Evolutionary conservation across 345 rosid species (phyloP).

Genomic region (Hevea brasiliensis): DNA sequence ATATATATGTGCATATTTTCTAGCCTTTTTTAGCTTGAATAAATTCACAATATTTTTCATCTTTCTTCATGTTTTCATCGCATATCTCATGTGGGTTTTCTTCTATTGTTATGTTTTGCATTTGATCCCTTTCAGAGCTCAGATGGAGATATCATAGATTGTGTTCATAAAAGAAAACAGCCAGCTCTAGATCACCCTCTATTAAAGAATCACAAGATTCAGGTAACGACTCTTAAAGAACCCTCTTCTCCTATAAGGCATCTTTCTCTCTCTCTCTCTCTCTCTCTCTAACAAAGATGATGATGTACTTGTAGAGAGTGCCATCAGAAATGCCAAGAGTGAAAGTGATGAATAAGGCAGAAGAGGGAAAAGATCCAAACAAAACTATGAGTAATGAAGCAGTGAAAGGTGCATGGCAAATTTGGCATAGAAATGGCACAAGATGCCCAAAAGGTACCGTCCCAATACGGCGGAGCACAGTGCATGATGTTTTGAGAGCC

Average conservation of each 20-base stretch:
- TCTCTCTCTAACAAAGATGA: too few relatives aligned
- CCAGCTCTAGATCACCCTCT: conserved; percentile 41
- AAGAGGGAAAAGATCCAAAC: conserved; percentile 16
- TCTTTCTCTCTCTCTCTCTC: neutral
- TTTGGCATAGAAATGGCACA: conserved; percentile 39
- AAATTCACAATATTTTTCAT: too few relatives aligned
- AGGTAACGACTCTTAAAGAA: conserved; percentile 6
- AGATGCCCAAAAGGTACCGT: conserved; percentile 32
- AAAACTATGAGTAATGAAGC: conserved; percentile 1
- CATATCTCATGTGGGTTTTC: conserved; percentile 1
- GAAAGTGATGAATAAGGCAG: conserved; percentile 11
- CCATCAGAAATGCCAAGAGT: conserved; percentile 38
- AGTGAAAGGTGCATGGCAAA: conserved; percentile 41
- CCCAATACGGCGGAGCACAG: conserved; percentile 30
- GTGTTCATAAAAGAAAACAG: conserved; percentile 37
- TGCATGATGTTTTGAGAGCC: conserved; percentile 31
- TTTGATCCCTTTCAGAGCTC: conserved; percentile 28
- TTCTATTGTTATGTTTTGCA: neutral
- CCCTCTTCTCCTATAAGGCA: too few relatives aligned
- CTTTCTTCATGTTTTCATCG: too few relatives aligned
- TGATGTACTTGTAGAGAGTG: conserved; percentile 40
- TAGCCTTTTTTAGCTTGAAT: neutral
- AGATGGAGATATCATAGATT: conserved; percentile 37
- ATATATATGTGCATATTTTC: neutral
- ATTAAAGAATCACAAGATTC: conserved; percentile 33